Percentiles rank a stretch among this genome's conserved stretches.
phyloP scores from a whole-genome alignment of 768 basidiomycete genomes.

The Leccinellum rugosiceps region DNA sequence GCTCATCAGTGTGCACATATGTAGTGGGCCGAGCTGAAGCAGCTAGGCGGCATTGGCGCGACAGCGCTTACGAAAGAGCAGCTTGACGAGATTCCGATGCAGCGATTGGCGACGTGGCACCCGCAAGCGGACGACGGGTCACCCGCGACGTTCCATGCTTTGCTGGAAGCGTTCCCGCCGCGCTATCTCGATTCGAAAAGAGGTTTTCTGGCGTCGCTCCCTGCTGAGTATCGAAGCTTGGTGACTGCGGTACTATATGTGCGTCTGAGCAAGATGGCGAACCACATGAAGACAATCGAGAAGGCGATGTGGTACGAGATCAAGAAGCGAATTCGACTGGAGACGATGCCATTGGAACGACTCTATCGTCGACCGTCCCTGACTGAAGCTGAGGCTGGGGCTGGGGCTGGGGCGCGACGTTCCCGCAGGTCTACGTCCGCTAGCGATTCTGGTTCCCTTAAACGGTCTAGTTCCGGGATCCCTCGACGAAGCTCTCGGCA shows the following conservation, averaged over 20 bases:
- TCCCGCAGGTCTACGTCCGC: slow-evolving; percentile 3
- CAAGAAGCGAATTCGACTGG: slow-evolving; percentile 28
- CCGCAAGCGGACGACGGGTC: slow-evolving; percentile 25
- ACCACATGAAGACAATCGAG: slow-evolving; percentile 40
- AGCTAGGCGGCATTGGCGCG: slow-evolving; percentile 41
- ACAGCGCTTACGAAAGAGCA: slow-evolving; percentile 42
- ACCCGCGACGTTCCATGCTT: slow-evolving; percentile 33
- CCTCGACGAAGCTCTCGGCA: slow-evolving; percentile 1
- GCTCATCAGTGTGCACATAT: neutral
- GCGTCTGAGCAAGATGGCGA: slow-evolving; percentile 32
- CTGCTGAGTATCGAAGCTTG: slow-evolving; percentile 35
- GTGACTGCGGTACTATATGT: slow-evolving; percentile 33
- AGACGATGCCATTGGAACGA: slow-evolving; percentile 17
- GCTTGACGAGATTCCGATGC: slow-evolving; percentile 32
- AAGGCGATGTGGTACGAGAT: slow-evolving; percentile 34
- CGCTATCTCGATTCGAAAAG: slow-evolving; percentile 28
- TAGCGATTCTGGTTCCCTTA: neutral
- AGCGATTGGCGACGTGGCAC: slow-evolving; percentile 30
- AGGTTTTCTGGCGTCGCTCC: slow-evolving; percentile 36
- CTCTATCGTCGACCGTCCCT: slow-evolving; percentile 15
- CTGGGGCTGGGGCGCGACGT: neutral
- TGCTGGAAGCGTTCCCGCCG: slow-evolving; percentile 40
- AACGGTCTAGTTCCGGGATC: slow-evolving; percentile 4
- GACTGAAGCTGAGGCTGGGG: neutral
- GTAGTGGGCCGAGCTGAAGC: slow-evolving; percentile 42